A percentile compares a stretch with the other conserved stretches of the same genome.
Evolutionary conservation across 176 grass and related monocot genomes (phyloP).

Genomic region (Aegilops speltoides): DNA sequence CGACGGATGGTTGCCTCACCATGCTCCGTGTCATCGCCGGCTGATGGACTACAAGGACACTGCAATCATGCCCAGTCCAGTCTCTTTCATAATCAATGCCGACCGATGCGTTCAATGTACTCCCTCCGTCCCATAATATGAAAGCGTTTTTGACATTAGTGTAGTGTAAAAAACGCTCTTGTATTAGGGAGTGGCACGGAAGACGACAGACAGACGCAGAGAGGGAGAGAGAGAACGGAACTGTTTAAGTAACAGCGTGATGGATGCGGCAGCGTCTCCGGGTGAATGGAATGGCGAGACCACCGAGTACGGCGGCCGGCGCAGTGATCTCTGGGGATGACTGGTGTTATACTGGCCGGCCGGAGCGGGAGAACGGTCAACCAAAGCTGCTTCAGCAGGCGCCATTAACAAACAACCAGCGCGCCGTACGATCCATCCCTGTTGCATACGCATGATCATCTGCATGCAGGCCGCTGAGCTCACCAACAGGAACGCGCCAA

Average conservation of each 20-base stretch:
- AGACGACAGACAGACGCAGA: too few species aligned
- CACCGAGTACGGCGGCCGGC: too few species aligned
- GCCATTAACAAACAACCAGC: too few species aligned
- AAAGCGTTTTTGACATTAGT: too few species aligned
- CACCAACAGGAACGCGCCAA: neutral
- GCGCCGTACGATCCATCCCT: neutral
- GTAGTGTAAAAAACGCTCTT: too few species aligned
- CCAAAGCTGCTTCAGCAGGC: neutral
- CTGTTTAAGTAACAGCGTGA: constrained; percentile 41
- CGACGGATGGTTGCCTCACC: neutral
- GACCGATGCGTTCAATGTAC: neutral
- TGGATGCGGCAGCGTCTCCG: constrained; percentile 21
- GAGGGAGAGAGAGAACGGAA: neutral
- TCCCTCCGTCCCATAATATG: too few species aligned
- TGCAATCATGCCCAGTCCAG: neutral
- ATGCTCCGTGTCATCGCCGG: constrained; percentile 1
- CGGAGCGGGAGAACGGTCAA: neutral
- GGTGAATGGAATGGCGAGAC: neutral
- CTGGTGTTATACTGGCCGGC: neutral
- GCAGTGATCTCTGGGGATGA: neutral
- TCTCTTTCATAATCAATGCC: constrained; percentile 2
- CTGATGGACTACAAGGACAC: neutral
- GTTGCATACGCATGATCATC: neutral
- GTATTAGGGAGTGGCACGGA: too few species aligned
- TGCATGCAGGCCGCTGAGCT: neutral